Conservation (phyloP, 495 filamentous ascomycete genomes). For the Pyrenula massariospora region DNA sequence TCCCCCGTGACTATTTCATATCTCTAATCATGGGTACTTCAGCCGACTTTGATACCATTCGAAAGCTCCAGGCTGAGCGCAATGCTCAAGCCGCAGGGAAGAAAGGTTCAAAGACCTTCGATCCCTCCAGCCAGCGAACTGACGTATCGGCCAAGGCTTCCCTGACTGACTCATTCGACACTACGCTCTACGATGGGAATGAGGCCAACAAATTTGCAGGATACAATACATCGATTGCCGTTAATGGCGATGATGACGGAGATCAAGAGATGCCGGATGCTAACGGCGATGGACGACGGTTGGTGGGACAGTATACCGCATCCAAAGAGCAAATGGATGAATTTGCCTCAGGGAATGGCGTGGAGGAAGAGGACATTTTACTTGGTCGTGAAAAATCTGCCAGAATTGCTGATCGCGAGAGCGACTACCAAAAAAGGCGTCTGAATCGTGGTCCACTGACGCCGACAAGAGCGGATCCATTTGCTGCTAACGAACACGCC, state of each 20-base stretch:
- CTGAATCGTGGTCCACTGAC: slow-evolving; percentile 72
- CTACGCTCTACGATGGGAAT: slow-evolving; percentile 76
- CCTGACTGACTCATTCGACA: slow-evolving; percentile 91
- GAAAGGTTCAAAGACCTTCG: slow-evolving; percentile 81
- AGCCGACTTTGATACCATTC: slow-evolving; percentile 76
- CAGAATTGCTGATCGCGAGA: slow-evolving; percentile 83
- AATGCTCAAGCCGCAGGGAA: slow-evolving; percentile 72
- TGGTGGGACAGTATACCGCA: slow-evolving; percentile 96
- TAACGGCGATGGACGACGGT: slow-evolving; percentile 58
- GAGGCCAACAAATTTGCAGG: slow-evolving; percentile 75
- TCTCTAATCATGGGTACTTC: slow-evolving; percentile 19
- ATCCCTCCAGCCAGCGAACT: slow-evolving; percentile 76
- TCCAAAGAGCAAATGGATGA: slow-evolving; percentile 86
- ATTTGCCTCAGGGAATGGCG: slow-evolving; percentile 72
- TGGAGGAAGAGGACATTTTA: slow-evolving; percentile 86
- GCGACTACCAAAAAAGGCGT: slow-evolving; percentile 93
- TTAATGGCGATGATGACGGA: slow-evolving; percentile 71
- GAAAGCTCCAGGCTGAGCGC: slow-evolving; percentile 80
- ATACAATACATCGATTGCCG: slow-evolving; percentile 81
- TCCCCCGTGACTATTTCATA: too few species aligned
- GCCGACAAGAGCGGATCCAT: slow-evolving; percentile 81
- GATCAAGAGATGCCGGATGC: slow-evolving; percentile 56
- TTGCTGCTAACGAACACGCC: slow-evolving; percentile 62
- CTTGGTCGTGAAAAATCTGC: slow-evolving; percentile 78
- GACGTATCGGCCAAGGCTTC: slow-evolving; percentile 89